Conservation (phyloP, 306 rosid species). For the Hippophae rhamnoides region DNA sequence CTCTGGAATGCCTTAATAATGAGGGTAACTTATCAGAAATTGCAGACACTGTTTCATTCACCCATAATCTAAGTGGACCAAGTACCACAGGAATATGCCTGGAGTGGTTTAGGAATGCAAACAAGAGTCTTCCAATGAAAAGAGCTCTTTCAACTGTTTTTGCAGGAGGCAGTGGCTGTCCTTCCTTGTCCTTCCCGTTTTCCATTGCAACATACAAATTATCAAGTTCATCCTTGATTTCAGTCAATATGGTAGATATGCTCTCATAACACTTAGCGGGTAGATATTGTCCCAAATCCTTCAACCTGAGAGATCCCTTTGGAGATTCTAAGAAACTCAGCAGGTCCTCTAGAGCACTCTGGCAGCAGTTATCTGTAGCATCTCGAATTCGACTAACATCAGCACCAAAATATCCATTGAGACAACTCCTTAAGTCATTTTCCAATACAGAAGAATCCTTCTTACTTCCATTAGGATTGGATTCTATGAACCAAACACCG, state of each 20-base stretch:
- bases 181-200: slow-evolving; percentile 30
- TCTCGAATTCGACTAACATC: slow-evolving; percentile 78
- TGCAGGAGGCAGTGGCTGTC: slow-evolving; percentile 29
- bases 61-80: slow-evolving; percentile 88
- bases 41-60: slow-evolving; percentile 38
- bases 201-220: slow-evolving; percentile 43
- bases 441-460: slow-evolving; percentile 45
- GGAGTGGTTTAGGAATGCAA: slow-evolving; percentile 82
- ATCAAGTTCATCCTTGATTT: slow-evolving; percentile 55
- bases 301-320: slow-evolving; percentile 72
- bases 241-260: slow-evolving; percentile 48
- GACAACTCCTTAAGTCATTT: slow-evolving; percentile 51
- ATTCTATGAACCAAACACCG: slow-evolving; percentile 82
- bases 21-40: slow-evolving; percentile 52
- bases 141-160: slow-evolving; percentile 65
- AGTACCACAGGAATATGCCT: slow-evolving; percentile 76
- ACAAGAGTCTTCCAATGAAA: slow-evolving; percentile 84
- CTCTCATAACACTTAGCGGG: slow-evolving; percentile 72
- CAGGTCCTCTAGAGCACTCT: slow-evolving; percentile 65
- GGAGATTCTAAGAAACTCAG: slow-evolving; percentile 88
- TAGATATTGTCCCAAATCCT: slow-evolving; percentile 60
- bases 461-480: slow-evolving; percentile 24
- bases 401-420: slow-evolving; percentile 76
- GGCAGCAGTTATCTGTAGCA: slow-evolving; percentile 66
- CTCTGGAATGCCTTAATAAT: slow-evolving; percentile 51